Percentiles rank a stretch among this genome's conserved stretches.
Conservation (phyloP, 192 early-diverging fungal genomes). For the Backusella tarrabulga region DNA sequence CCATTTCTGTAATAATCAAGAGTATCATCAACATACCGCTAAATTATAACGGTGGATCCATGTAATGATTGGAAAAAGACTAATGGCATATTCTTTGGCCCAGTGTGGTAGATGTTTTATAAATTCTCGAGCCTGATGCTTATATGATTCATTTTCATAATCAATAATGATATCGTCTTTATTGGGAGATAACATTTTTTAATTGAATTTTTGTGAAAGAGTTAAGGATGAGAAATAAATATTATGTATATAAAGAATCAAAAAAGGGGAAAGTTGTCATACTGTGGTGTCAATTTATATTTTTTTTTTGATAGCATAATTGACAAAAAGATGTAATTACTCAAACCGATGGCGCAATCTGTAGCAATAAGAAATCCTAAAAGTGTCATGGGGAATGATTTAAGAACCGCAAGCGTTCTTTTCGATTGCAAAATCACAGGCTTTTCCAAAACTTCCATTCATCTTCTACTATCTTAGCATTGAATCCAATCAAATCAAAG, state of each 20-base stretch:
- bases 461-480: background rate
- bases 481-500: background rate
- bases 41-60: slow-evolving; percentile 42
- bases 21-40: background rate
- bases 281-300: background rate
- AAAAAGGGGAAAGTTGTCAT: background rate
- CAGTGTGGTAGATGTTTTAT: slow-evolving; percentile 25
- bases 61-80: slow-evolving; percentile 31
- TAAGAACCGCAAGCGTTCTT: background rate
- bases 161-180: slow-evolving; percentile 29
- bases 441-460: background rate
- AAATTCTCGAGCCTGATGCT: slow-evolving; percentile 11
- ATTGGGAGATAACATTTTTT: background rate
- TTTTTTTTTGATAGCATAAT: background rate
- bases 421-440: background rate
- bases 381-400: background rate
- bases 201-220: background rate
- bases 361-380: background rate
- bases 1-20: background rate
- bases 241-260: background rate
- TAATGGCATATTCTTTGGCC: slow-evolving; percentile 19
- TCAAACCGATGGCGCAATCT: background rate
- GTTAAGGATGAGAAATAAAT: background rate
- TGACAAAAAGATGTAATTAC: background rate
- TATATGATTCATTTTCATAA: slow-evolving; percentile 26